phyloP scores from a whole-genome alignment of 805 yeast genomes.

The Nakazawaea anatomiae region DNA sequence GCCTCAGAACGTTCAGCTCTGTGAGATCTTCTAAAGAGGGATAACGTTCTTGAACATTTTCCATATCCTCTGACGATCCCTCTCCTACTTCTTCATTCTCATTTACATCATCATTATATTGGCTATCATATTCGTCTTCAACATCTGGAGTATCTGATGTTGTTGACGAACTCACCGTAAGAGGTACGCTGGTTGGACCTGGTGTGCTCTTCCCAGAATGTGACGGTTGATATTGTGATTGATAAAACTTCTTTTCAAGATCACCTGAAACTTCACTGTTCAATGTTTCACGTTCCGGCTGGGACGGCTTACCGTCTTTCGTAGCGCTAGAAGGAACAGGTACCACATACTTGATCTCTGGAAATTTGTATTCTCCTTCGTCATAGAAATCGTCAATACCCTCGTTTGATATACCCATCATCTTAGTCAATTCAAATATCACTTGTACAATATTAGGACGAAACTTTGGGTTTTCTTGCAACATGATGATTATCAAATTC shows the following conservation, averaged over 20 bases:
- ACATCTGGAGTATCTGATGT: neutral
- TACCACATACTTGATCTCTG: conserved; percentile 35
- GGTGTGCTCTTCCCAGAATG: conserved; percentile 1
- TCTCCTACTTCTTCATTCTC: neutral
- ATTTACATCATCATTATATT: conserved; percentile 13
- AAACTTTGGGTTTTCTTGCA: conserved; percentile 74
- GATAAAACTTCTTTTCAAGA: conserved; percentile 4
- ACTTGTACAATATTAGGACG: conserved; percentile 90
- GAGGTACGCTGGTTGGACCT: neutral
- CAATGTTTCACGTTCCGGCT: conserved; percentile 31
- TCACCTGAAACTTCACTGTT: conserved; percentile 9
- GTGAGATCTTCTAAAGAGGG: conserved; percentile 37
- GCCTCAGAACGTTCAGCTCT: neutral
- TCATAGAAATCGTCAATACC: conserved; percentile 36
- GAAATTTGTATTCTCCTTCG: conserved; percentile 23
- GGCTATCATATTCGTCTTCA: conserved; percentile 1
- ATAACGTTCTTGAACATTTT: conserved; percentile 44
- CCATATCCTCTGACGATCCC: conserved; percentile 32
- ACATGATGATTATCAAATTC: conserved; percentile 69
- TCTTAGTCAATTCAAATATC: conserved; percentile 51
- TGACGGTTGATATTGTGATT: conserved; percentile 7
- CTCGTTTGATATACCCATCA: conserved; percentile 43
- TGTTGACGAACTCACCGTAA: neutral
- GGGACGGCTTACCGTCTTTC: conserved; percentile 26
- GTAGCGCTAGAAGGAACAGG: conserved; percentile 32